Base-by-base conservation (phyloP, 148 eudicot genomes). In the Camellia japonica region DNA sequence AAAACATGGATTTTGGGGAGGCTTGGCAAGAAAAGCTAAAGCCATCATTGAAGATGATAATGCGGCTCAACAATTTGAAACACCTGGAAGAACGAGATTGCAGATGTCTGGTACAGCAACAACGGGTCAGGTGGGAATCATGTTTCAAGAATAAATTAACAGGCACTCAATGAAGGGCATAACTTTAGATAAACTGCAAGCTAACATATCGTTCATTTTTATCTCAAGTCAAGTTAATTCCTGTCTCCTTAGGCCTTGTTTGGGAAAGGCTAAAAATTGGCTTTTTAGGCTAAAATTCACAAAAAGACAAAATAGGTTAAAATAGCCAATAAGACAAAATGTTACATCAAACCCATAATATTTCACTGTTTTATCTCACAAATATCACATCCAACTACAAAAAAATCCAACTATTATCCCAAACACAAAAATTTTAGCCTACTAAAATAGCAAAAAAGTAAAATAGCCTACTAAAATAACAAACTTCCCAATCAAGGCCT, bases 11-110 rank as follows among this genome's bases (percentile, higher is more conserved):
- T 89, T 92, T 75, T 90, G 93, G 97, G 91, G 91, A 63, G 86
- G 80, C 56, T 80, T 90, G 77, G 91, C 97, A 75, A 81, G 90
- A 74, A 92, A 92, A 86, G 92, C 93, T 20, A 90, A 89, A 89
- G 80, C 89, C 2, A 84, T 90, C 46, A 78, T 92, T 83, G 93
- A 92, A 55, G 97, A 92, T 82, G 92, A 89, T 68, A 76, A 81
- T 79, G 80, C 74, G 38, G 73, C 70, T 72, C 81, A 84, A 69
- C 79, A 71, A 59, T 23, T 23, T 71, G 88, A 80, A 83, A 71
- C 79, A 19, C 78, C 84, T 7, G 79, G 67, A 80, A 61, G 81
- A 80, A 64, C 79, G 59, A 82, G 66, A 14, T 15, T 6, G 60
- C 80, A 77, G 42, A 71, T 79, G 75, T 68, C 86, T 84, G 79